Conservation (phyloP, 768 basidiomycete genomes). For the Amanita molliuscula region DNA sequence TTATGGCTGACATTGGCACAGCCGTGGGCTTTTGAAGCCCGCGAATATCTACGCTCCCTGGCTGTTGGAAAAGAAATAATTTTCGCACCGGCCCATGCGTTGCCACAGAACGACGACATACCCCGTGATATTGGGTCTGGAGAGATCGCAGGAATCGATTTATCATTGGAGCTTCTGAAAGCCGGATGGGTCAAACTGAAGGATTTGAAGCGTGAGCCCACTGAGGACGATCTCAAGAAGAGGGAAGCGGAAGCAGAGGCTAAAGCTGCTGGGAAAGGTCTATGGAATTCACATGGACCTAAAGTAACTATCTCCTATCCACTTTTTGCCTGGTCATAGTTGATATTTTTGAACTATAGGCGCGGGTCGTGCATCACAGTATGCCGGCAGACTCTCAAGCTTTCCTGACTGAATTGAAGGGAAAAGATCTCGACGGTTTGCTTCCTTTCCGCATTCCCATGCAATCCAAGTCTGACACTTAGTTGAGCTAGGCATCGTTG, state of each 20-base stretch:
- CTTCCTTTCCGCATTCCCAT: slow-evolving; percentile 5
- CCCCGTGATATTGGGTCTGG: slow-evolving; percentile 74
- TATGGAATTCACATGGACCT: slow-evolving; percentile 80
- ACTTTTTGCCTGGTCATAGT: background rate
- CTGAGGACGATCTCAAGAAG: slow-evolving; percentile 65
- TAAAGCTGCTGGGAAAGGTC: slow-evolving; percentile 60
- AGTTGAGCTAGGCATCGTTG: slow-evolving; percentile 65
- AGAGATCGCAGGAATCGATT: slow-evolving; percentile 62
- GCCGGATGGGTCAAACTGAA: slow-evolving; percentile 93
- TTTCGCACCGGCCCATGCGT: slow-evolving; percentile 72
- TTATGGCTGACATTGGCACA: slow-evolving; percentile 18
- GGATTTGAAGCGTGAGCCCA: slow-evolving; percentile 75
- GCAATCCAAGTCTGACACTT: background rate
- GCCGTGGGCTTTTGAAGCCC: slow-evolving; percentile 88
- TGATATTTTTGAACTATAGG: slow-evolving; percentile 27
- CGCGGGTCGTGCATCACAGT: slow-evolving; percentile 64
- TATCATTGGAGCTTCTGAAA: slow-evolving; percentile 67
- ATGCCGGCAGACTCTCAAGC: slow-evolving; percentile 88
- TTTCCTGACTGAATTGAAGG: slow-evolving; percentile 88
- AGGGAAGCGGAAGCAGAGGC: slow-evolving; percentile 73
- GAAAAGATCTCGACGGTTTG: slow-evolving; percentile 78
- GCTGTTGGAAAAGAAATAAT: slow-evolving; percentile 87
- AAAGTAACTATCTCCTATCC: slow-evolving; percentile 30
- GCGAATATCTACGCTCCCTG: slow-evolving; percentile 82
- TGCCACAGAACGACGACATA: slow-evolving; percentile 66